phyloP scores from a whole-genome alignment of 495 filamentous ascomycete genomes.

The Oleoguttula mirabilis region DNA sequence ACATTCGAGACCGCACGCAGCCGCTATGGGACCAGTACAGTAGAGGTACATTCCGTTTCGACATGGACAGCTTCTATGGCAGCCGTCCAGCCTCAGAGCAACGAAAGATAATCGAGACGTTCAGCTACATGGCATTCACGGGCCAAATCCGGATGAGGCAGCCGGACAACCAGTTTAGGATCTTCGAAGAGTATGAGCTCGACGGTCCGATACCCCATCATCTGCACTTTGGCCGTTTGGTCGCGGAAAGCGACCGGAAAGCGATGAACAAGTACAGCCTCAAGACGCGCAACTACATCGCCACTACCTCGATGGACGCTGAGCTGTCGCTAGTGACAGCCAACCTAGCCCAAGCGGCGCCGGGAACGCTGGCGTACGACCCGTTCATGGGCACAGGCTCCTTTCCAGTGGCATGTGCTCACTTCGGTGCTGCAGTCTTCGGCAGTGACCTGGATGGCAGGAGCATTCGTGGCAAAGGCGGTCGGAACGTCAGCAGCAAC shows the following conservation, averaged over 20 bases:
- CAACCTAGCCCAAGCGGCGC: conserved; percentile 72
- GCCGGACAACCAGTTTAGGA: conserved; percentile 58
- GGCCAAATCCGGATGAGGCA: conserved; percentile 63
- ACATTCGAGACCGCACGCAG: conserved; percentile 45
- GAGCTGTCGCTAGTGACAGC: conserved; percentile 85
- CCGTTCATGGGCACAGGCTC: conserved; percentile 92
- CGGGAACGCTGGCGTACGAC: conserved; percentile 78
- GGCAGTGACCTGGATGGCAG: conserved; percentile 91
- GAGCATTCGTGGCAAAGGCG: conserved; percentile 59
- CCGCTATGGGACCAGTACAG: conserved; percentile 54
- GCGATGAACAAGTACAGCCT: conserved; percentile 67
- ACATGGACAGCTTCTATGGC: conserved; percentile 63
- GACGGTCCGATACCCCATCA: conserved; percentile 43
- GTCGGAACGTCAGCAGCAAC: conserved; percentile 53
- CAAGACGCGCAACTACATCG: conserved; percentile 87
- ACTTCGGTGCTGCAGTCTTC: conserved; percentile 70
- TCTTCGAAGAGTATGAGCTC: conserved; percentile 67
- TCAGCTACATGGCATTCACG: conserved; percentile 62
- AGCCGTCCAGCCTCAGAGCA: conserved; percentile 49
- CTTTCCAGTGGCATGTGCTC: conserved; percentile 73
- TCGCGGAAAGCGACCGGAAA: conserved; percentile 47
- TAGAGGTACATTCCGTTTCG: conserved; percentile 62
- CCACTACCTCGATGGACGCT: conserved; percentile 92
- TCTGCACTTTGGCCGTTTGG: conserved; percentile 58
- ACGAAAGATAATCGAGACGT: conserved; percentile 61